Percentiles rank a stretch among this genome's conserved stretches.
Evolutionary conservation across 352 stramenopile genomes (phyloP).

Genomic region (Globisporangium splendens): DNA sequence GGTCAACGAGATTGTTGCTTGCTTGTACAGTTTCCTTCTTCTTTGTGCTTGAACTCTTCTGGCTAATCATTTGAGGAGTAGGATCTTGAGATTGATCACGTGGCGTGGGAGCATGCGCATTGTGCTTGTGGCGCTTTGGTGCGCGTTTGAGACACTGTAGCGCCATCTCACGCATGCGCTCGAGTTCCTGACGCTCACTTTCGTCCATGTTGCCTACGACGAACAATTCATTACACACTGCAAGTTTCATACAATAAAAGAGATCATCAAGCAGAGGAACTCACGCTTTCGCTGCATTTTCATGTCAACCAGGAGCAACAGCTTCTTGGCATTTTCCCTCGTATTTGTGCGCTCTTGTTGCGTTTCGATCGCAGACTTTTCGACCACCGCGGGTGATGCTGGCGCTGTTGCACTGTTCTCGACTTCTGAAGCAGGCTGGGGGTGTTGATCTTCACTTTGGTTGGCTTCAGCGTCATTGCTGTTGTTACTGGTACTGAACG

Average conservation of each 20-base stretch:
- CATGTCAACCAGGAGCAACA: conserved; percentile 20
- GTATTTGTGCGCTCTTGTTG: not conserved
- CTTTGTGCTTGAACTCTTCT: too few relatives aligned
- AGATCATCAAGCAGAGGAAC: not conserved
- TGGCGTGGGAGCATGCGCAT: too few relatives aligned
- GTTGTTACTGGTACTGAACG: not conserved
- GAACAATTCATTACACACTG: not conserved
- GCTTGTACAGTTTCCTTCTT: too few relatives aligned
- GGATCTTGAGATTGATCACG: too few relatives aligned
- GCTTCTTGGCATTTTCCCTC: conserved; percentile 12
- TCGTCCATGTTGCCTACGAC: conserved; percentile 6
- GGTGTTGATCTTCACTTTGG: too few relatives aligned
- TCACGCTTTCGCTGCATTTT: conserved; percentile 14
- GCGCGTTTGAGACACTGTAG: conserved; percentile 4
- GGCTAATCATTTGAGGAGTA: too few relatives aligned
- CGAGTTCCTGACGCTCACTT: conserved; percentile 3
- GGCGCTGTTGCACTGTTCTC: not conserved
- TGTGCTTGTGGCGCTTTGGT: not conserved
- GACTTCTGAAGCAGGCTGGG: not conserved
- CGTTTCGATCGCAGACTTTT: not conserved
- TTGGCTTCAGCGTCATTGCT: not conserved
- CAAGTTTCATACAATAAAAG: not conserved
- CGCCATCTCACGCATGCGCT: not conserved
- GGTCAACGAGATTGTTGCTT: conserved; percentile 15
- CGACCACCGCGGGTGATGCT: too few relatives aligned